phyloP scores from a whole-genome alignment of 768 basidiomycete species.

The Pleurotus giganteus region DNA sequence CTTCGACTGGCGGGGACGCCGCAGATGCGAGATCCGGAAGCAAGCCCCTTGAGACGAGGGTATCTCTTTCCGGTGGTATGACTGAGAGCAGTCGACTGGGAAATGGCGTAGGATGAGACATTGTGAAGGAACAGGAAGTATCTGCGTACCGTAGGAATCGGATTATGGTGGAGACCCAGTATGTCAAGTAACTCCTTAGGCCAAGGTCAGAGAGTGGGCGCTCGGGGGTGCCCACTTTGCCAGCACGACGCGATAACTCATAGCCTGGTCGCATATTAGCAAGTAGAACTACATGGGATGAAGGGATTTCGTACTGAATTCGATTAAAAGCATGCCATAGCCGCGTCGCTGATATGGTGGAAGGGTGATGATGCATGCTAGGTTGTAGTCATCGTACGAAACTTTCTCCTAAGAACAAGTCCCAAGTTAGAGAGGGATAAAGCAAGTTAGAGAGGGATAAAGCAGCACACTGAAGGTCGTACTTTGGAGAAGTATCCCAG shows the following conservation, averaged over 20 bases:
- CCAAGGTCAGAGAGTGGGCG: slow-evolving; percentile 94
- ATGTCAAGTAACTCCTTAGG: slow-evolving; percentile 83
- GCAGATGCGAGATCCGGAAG: slow-evolving; percentile 41
- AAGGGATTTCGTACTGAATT: slow-evolving; percentile 75
- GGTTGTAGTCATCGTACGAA: slow-evolving; percentile 95
- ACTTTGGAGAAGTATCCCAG: slow-evolving; percentile 73
- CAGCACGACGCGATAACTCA: slow-evolving; percentile 78
- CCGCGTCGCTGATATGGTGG: slow-evolving; percentile 90
- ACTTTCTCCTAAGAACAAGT: slow-evolving; percentile 70
- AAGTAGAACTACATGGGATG: background rate
- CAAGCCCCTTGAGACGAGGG: slow-evolving; percentile 41
- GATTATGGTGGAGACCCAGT: slow-evolving; percentile 83
- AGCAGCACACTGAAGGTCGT: slow-evolving; percentile 5
- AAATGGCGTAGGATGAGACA: background rate
- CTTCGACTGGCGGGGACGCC: slow-evolving; percentile 28
- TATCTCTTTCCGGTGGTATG: slow-evolving; percentile 50
- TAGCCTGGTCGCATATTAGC: slow-evolving; percentile 59
- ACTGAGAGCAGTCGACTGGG: slow-evolving; percentile 56
- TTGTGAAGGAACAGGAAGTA: background rate
- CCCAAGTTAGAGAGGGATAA: background rate
- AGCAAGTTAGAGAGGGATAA: background rate
- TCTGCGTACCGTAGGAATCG: slow-evolving; percentile 75
- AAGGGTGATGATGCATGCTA: slow-evolving; percentile 94
- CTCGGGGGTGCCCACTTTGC: slow-evolving; percentile 89
- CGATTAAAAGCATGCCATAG: slow-evolving; percentile 94